Base-by-base conservation (phyloP, 768 basidiomycete genomes). In the Pholiota microspora region DNA sequence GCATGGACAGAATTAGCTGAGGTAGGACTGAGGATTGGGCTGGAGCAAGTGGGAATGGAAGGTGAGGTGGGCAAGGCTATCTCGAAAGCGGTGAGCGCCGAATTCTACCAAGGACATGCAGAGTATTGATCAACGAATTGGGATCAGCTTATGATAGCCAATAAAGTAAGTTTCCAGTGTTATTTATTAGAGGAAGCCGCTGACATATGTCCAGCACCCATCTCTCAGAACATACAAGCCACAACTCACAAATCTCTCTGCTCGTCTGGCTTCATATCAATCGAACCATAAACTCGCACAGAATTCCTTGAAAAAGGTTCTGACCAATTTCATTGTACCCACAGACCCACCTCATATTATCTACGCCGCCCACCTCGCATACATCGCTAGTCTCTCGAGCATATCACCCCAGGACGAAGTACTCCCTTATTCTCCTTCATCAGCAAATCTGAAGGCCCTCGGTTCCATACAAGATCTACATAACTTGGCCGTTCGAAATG, bases 1-100 rank as follows among this genome's bases (percentile, higher is more conserved):
- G 87, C 87, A 0, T 89, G 85, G 82, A 83, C 83, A 0, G 78
- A 79, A 8, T 59, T 91, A 0, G 88, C 83, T 0, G 89, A 92
- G 66, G 61, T 88, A 1, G 89, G 88, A 2, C 75, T 90, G 63
- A 73, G 73, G 55, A 75, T 82, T 40, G 75, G 54, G 57, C 78
- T 65, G 47, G 64, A 38, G 76, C 80, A 81, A 70, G 79, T n/a
- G n/a, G 81, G 75, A 25, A 69, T 85, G 7, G 82, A 80, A 58
- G 64, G 50, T 0, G 88, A 89, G 64, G 85, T 87, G 18, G 87
- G 89, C 62, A 82, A 77, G 53, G 84, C 87, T 9, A 73, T 88
- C 13, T 81, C 80, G 13, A 87, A 86, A 70, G 88, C 85, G 53
- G 87, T 90, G 55, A 68, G 45, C 45, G 51, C 7, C 38, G 51